These are phyloP conservation scores for Metschnikowia picachoensis DNA, from an alignment of 805 yeast species.

Conservation along the genomic window DNA sequence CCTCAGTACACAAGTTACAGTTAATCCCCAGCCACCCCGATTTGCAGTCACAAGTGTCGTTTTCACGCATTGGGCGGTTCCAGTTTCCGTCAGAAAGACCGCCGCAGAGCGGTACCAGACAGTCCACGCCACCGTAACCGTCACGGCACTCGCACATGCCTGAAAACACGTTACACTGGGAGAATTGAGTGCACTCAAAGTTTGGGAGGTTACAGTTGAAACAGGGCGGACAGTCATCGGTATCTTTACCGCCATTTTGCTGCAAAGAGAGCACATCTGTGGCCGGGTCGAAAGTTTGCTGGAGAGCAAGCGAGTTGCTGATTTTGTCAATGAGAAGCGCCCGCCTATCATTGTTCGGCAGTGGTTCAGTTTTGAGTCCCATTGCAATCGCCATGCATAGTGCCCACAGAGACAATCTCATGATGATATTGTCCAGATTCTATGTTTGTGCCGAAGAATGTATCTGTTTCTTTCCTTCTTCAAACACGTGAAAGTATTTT, in stretches of 20 bases:
- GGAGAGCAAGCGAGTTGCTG: conserved; percentile 1
- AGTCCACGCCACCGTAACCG: conserved; percentile 93
- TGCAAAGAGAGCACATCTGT: neutral
- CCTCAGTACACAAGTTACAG: conserved; percentile 78
- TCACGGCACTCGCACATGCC: conserved; percentile 90
- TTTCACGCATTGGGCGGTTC: conserved; percentile 60
- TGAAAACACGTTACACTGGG: conserved; percentile 79
- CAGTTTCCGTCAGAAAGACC: conserved; percentile 59
- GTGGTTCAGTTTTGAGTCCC: neutral
- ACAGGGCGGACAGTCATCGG: conserved; percentile 69
- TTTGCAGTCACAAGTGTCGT: conserved; percentile 62
- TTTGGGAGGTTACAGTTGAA: conserved; percentile 94
- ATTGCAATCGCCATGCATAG: neutral
- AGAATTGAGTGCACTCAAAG: conserved; percentile 85
- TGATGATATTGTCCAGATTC: neutral
- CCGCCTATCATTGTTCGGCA: neutral
- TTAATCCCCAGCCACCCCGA: conserved; percentile 94
- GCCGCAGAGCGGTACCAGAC: conserved; percentile 87
- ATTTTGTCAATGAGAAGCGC: conserved; percentile 6
- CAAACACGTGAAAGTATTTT: neutral
- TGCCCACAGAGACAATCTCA: conserved; percentile 1
- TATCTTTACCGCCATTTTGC: neutral
- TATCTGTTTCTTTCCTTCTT: neutral
- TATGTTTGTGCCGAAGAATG: no score
- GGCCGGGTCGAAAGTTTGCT: conserved; percentile 6